Evolutionary conservation across 129 eudicot genomes (phyloP), one percentile per base, ranked within the genome.

Genomic region (Escallonia herrerae): DNA sequence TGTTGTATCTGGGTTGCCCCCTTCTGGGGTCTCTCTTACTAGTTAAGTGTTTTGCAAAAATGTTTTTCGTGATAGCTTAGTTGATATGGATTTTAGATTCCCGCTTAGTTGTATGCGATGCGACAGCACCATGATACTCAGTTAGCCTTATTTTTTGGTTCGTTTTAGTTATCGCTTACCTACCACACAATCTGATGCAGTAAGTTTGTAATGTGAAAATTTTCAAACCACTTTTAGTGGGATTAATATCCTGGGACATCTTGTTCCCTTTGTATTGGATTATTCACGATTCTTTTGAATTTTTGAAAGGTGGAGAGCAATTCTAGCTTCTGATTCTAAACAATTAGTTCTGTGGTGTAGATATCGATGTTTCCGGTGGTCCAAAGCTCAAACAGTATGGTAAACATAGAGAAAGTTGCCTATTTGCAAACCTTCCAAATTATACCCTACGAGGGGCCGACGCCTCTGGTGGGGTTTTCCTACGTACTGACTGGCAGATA

Each of bases 401-500:
- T 63, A 79, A 67, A 58, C 52, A 72, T 72, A 58, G 61, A 70
- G 80, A 68, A 66, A 65, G 42, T 64, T 60, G 72, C 54, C 52
- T 72, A n/a, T 74, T 58, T 74, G 14, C 71, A 40, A 50, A 56
- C 49, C 71, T 72, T 40, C 51, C 79, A 7, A 67, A 42, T 69
- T 65, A 70, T 73, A 52, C 58, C 55, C n/a, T 40, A 49, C 64
- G 72, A 56, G 73, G 50, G 57, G 68, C 58, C 58, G 86, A 83
- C 69, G 53, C 80, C 11, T 45, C 66, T 22, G 81, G 79, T 60
- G 84, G 87, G 46, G 69, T 58, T 67, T 81, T 88, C 74, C 83
- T 86, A 50, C 95, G 86, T 73, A 82, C 96, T 63, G 82, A 86
- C 57, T 86, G 84, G 98, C 98, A 93, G 75, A 81, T 93, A 66